Conservation (phyloP, 108 stramenopile genomes). For the Nitzschia sp. region DNA sequence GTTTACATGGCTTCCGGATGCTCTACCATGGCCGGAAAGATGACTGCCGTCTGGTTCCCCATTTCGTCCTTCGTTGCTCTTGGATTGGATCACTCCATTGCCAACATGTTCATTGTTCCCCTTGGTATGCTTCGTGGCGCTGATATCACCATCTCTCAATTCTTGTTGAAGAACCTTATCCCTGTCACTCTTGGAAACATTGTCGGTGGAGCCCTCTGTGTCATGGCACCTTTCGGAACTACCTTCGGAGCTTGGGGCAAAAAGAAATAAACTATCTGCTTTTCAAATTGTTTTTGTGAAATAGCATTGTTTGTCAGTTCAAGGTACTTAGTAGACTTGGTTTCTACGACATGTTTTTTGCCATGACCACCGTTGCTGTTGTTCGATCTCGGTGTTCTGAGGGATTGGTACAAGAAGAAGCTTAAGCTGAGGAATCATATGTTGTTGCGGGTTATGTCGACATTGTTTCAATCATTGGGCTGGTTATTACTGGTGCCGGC, state of each 20-base stretch:
- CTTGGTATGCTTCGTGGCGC: conserved; percentile 93
- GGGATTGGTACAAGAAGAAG: too few relatives aligned
- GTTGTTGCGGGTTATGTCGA: too few relatives aligned
- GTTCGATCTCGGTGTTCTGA: too few relatives aligned
- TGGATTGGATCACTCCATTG: conserved; percentile 92
- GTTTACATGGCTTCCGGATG: conserved; percentile 89
- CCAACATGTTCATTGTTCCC: conserved; percentile 98
- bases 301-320: too few relatives aligned
- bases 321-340: too few relatives aligned
- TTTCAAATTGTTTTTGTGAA: neutral
- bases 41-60: conserved; percentile 90
- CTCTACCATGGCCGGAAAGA: conserved; percentile 73
- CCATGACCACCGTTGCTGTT: too few relatives aligned
- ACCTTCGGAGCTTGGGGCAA: conserved; percentile 79
- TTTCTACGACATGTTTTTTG: too few relatives aligned
- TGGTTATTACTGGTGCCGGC: too few relatives aligned
- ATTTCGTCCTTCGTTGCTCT: conserved; percentile 90
- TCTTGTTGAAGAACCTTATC: conserved; percentile 83
- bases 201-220: conserved; percentile 88
- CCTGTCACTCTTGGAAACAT: conserved; percentile 95
- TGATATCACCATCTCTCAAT: conserved; percentile 70
- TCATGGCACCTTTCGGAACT: conserved; percentile 76
- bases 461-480: too few relatives aligned
- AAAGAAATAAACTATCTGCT: conserved; percentile 46
- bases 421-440: too few relatives aligned